Evolutionary conservation across 306 rosid species (phyloP), one percentile per base, ranked within the genome.

Genomic region (Canavalia ensiformis): DNA sequence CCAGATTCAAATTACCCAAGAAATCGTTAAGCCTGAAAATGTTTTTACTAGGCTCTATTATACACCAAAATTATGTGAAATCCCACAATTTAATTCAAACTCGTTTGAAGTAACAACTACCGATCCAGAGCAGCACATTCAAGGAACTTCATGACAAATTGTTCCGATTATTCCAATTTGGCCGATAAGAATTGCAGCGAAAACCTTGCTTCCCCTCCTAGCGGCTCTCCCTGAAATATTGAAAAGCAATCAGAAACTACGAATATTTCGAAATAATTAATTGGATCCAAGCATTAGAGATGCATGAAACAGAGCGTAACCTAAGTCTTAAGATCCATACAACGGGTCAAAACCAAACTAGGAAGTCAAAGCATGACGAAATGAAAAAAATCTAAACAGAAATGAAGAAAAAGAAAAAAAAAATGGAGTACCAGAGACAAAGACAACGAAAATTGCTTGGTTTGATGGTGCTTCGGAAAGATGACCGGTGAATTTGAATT

Each of bases 101-200:
- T 45, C 81, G 11, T 64, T 58, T 12, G 46, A 84, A 64, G 45
- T 63, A n/a, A 73, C 50, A 71, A 34, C 60, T 86, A 95, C 99
- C 97, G 89, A 12, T 95, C 99, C 50, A 95, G 68, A 37, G 97
- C 90, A 55, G 99, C 86, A 82, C 90, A 91, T 46, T 93, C 99
- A 28, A 95, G 80, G 78, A 90, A 95, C 91, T 95, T 95, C 99
- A 95, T 95, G 72, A 28, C 13, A 81, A 74, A 70, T 45, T 45
- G 47, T 56, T 73, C 46, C 39, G 72, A 45, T 3, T 62, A 60
- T 34, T 65, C 65, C 77, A 46, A 56, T 44, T 59, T 12, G 39
- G 68, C 44, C 59, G 28, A 34, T 45, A 54, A 46, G 18, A 79
- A 77, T 30, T 57, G 52, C 35, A 66, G 81, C 47, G 12, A 47